These are phyloP conservation scores for Bimuria novae-zelandiae DNA, from an alignment of 2,329 filamentous ascomycete species.

Conservation along the genomic window DNA sequence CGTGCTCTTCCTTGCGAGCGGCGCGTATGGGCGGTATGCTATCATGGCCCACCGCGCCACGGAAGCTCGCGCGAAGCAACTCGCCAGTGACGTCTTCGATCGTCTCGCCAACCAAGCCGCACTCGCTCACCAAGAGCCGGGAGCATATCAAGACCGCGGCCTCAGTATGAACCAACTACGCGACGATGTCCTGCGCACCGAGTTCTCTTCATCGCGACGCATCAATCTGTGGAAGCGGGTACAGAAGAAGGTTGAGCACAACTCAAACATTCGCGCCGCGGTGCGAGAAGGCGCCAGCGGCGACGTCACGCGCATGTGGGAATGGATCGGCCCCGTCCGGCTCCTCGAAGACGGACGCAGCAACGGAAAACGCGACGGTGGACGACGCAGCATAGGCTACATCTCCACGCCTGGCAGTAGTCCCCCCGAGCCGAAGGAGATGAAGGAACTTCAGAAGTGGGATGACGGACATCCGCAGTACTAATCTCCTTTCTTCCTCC, in stretches of 20 bases:
- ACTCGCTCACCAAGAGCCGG: slow-evolving; percentile 69
- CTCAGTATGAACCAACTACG: slow-evolving; percentile 86
- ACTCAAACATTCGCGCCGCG: slow-evolving; percentile 85
- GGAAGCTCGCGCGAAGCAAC: slow-evolving; percentile 73
- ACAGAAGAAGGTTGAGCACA: slow-evolving; percentile 83
- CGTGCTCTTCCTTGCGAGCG: slow-evolving; percentile 56
- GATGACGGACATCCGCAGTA: slow-evolving; percentile 55
- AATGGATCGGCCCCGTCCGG: slow-evolving; percentile 67
- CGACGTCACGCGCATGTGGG: slow-evolving; percentile 67
- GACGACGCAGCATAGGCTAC: slow-evolving; percentile 39
- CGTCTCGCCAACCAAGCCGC: slow-evolving; percentile 83
- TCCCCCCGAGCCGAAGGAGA: slow-evolving; percentile 34
- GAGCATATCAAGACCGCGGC: slow-evolving; percentile 71
- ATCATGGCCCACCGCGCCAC: slow-evolving; percentile 68
- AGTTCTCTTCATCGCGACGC: slow-evolving; percentile 76
- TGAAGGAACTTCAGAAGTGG: slow-evolving; percentile 47
- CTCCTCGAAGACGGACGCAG: slow-evolving; percentile 50
- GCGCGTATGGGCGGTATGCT: slow-evolving; percentile 66
- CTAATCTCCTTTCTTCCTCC: slow-evolving; percentile 30
- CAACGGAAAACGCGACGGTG: slow-evolving; percentile 36
- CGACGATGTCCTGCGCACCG: slow-evolving; percentile 84
- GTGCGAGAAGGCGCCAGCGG: slow-evolving; percentile 64
- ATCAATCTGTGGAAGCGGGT: slow-evolving; percentile 86
- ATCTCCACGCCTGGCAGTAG: slow-evolving; percentile 32
- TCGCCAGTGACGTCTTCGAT: slow-evolving; percentile 84